Base-by-base conservation (phyloP, 1,284 basidiomycete genomes). In the Ustilago vetiveriae region DNA sequence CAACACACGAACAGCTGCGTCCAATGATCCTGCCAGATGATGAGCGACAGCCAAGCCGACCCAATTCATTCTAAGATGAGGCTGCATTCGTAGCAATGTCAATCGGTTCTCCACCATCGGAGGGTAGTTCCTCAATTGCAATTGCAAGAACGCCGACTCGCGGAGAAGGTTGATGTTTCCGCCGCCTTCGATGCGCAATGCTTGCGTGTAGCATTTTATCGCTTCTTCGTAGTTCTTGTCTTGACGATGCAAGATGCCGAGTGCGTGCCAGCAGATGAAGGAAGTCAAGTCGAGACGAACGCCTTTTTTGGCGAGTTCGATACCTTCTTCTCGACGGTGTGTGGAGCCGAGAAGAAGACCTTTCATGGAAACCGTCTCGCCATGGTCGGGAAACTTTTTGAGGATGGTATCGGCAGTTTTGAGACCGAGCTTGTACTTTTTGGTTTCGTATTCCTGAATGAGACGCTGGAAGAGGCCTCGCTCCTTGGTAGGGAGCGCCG, bases 211-310 rank as follows among this genome's bases (percentile, higher is more conserved):
- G 27, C 91, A 92, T 79, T 92, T 92, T 79, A 94, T 86, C 1
- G 92, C 91, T 79, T 92, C 91, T 74, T 91, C 90, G 78, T 84
- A 94, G 79, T 94, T 92, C 82, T 90, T 92, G 82, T 94, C 91
- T 38, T 89, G 90, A 23, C 80, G 66, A 45, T 81, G 51, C 29
- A 80, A 46, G 59, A 82, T 82, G 39, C 94, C 96, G 78, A 94
- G 91, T 62, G 98, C 94, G 82, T 99, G 96, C 95, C 96, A 98
- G 79, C 90, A 91, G 79, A 99, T 97, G 82, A 98, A 95, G 22
- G 91, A 94, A 32, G 89, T 92, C 59, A 95, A 85, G 84, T 98
- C 94, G 63, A 90, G 87, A 58, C 89, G 88, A 67, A 96, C 52
- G 29, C 79, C 96, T 68, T 91, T 89, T 84, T 91, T 91, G 58